Conservation (phyloP, 331 rosid genomes). For the Quercus tomentella region DNA sequence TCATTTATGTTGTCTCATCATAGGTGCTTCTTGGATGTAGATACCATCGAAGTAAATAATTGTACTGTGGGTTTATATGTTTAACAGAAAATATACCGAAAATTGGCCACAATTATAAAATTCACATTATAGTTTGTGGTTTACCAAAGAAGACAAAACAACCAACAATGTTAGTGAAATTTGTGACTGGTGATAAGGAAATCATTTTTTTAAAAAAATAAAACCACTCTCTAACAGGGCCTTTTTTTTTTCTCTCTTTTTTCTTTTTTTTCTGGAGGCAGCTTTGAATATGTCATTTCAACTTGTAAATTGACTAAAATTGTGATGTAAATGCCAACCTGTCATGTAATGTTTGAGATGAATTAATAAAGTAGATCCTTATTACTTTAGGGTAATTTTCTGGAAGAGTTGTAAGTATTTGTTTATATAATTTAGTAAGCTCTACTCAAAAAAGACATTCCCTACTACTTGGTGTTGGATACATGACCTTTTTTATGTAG, state of each 20-base stretch:
- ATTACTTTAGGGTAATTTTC: background rate
- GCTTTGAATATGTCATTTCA: background rate
- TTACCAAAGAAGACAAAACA: background rate
- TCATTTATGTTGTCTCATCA: background rate
- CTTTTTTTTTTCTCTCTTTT: background rate
- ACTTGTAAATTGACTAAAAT: background rate
- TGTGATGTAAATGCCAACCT: background rate
- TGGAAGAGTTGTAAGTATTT: background rate
- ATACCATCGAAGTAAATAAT: background rate
- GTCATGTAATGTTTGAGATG: background rate
- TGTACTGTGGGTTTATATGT: background rate
- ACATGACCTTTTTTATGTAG: background rate
- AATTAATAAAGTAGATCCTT: background rate
- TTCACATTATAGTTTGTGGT: background rate
- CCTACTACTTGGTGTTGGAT: background rate
- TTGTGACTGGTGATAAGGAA: background rate
- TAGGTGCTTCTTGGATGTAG: background rate
- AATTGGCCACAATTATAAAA: background rate
- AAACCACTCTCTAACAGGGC: too few relatives aligned
- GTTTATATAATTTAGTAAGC: background rate
- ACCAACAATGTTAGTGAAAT: background rate
- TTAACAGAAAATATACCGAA: background rate
- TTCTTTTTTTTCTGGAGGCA: background rate
- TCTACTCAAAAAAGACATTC: background rate
- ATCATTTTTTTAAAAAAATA: too few relatives aligned